Percentiles rank a stretch among this genome's conserved stretches.
These are phyloP conservation scores for Picea engelmannii DNA, from an alignment of 83 land plant species.

Conservation along the genomic window DNA sequence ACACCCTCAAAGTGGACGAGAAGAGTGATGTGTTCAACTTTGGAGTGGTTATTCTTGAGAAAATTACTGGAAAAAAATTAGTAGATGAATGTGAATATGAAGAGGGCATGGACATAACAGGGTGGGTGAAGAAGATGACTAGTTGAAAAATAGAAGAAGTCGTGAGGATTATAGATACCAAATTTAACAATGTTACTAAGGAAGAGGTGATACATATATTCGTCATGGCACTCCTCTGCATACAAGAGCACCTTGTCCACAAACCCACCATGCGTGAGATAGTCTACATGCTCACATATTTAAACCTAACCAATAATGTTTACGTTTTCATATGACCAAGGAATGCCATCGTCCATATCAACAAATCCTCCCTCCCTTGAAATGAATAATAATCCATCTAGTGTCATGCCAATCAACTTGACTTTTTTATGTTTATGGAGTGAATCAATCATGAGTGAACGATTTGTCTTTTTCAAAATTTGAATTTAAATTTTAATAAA, in stretches of 20 bases:
- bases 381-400: too few relatives aligned
- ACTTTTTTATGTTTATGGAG: too few relatives aligned
- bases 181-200: conserved; percentile 43
- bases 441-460: too few relatives aligned
- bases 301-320: too few relatives aligned
- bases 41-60: conserved; percentile 53
- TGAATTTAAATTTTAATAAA: too few relatives aligned
- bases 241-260: conserved; percentile 44
- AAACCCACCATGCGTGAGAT: conserved; percentile 80
- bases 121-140: conserved; percentile 35
- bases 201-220: conserved; percentile 40
- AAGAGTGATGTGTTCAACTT: conserved; percentile 60
- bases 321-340: too few relatives aligned
- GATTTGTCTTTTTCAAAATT: too few relatives aligned
- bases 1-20: conserved; percentile 27
- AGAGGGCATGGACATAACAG: not conserved
- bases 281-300: conserved; percentile 65
- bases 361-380: too few relatives aligned
- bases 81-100: conserved; percentile 53
- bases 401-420: too few relatives aligned
- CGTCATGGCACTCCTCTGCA: conserved; percentile 61
- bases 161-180: conserved; percentile 38
- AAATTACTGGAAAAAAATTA: conserved; percentile 37
- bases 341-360: too few relatives aligned
- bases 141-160: conserved; percentile 27